Evolutionary conservation across 2,329 filamentous ascomycete genomes (phyloP), one percentile per base, ranked within the genome.

Genomic region (Setomelanomma holmii): DNA sequence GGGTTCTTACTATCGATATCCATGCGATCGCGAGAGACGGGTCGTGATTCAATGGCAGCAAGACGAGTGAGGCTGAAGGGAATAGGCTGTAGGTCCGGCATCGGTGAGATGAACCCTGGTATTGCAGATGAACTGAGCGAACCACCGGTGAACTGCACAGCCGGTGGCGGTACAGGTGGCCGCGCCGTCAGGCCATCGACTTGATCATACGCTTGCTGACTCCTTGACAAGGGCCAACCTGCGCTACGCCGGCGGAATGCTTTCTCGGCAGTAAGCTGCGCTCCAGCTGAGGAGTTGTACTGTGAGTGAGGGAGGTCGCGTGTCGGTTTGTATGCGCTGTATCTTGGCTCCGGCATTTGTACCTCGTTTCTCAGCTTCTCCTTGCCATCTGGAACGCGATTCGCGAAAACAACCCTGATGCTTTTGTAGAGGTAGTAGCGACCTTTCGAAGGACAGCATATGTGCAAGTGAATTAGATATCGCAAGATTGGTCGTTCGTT

Each of bases 371-470:
- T 84, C 34, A 99, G 81, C 68, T 89, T 93, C 75, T 98, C 93
- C 71, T 97, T 96, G 35, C 91, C 93, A 64, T 98, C 95, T 0
- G 95, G 93, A 0, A 97, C 93, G 21, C 95, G 86, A 70, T 98
- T 98, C 47, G 95, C 95, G 72, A 99, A 99, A 3, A 99, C 93
- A 30, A 98, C 91, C 12, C 95, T 87, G 52, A 98, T 89, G 64
- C 86, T 91, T 66, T 95, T 96, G 78, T 98, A 95, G 5, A 99
- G 80, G 66, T 92, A 98, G 72, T 88, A 96, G 11, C 93, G 86
- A 5, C 90, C 91, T 58, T 88, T 89, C 0, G 88, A 86, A 1
- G 91, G 89, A 66, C 89, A 93, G 75, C 93, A 98, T 51, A 99
- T 95, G 70, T 98, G 91, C 44, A 99, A 70, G 69, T 99, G 95